Conservation (phyloP, 192 early-diverging fungal genomes). For the Mortierella antarctica region DNA sequence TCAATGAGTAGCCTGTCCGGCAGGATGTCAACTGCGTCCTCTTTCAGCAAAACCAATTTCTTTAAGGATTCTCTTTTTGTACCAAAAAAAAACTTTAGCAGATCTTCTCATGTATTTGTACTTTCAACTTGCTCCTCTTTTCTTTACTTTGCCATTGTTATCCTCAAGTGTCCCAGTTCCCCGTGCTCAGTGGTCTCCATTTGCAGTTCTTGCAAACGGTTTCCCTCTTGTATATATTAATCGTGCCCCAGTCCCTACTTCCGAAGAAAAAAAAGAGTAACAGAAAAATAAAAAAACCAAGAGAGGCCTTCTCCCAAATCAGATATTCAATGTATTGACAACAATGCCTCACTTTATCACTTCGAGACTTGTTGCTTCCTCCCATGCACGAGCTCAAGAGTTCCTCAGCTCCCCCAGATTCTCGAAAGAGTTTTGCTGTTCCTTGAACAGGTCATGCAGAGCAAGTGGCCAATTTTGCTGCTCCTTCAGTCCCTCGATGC, state of each 20-base stretch:
- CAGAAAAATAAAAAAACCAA: slow-evolving; percentile 13
- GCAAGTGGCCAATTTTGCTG: no score
- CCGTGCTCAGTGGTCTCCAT: neutral
- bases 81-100: slow-evolving; percentile 12
- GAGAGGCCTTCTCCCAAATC: neutral
- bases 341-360: neutral
- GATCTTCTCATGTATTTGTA: slow-evolving; percentile 41
- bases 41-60: slow-evolving; percentile 8
- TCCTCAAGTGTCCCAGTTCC: slow-evolving; percentile 15
- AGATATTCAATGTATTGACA: neutral
- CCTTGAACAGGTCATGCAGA: no score
- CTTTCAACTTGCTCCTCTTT: slow-evolving; percentile 8
- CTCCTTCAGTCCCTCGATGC: no score
- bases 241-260: slow-evolving; percentile 14
- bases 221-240: slow-evolving; percentile 24
- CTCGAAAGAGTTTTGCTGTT: no score
- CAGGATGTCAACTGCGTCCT: neutral
- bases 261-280: slow-evolving; percentile 9
- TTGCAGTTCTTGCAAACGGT: slow-evolving; percentile 8
- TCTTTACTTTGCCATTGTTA: slow-evolving; percentile 18
- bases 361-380: no score
- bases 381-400: no score
- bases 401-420: no score
- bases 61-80: slow-evolving; percentile 6
- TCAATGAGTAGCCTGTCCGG: neutral